Conservation (phyloP, 208 protist genomes). For the Trypanosoma scelopori region DNA sequence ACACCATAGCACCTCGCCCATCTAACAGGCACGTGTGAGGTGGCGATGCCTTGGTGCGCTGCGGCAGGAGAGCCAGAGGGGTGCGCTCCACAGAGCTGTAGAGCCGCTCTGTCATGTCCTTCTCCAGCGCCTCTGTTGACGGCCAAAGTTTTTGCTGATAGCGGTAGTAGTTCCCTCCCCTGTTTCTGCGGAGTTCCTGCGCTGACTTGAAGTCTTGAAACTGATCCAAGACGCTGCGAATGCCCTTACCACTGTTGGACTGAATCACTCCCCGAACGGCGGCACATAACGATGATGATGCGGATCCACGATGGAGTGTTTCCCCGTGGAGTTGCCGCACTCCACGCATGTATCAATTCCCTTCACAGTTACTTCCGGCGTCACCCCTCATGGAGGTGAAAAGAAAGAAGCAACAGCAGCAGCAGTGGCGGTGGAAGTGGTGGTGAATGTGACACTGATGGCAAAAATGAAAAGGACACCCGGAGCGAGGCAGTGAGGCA, state of each 20-base stretch:
- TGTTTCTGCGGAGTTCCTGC: conserved; percentile 47
- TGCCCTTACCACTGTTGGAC: conserved; percentile 36
- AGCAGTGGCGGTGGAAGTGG: not conserved
- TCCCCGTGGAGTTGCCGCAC: not conserved
- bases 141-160: conserved; percentile 81
- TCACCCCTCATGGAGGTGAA: not conserved
- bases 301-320: not conserved
- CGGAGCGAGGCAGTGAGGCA: no score
- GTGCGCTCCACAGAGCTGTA: conserved; percentile 74
- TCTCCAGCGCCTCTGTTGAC: conserved; percentile 63
- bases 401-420: not conserved
- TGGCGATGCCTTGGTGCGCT: conserved; percentile 14
- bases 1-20: conserved; percentile 38
- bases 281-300: not conserved
- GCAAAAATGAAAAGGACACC: no score
- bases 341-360: conserved; percentile 4
- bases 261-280: conserved; percentile 48
- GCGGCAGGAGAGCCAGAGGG: conserved; percentile 53
- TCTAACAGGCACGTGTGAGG: conserved; percentile 40
- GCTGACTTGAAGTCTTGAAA: conserved; percentile 50
- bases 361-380: not conserved
- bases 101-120: conserved; percentile 44
- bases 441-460: no score
- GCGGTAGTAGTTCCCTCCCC: conserved; percentile 79
- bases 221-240: conserved; percentile 64